phyloP scores from a whole-genome alignment of 2,329 filamentous ascomycete species.

The Verticillium nonalfalfae region DNA sequence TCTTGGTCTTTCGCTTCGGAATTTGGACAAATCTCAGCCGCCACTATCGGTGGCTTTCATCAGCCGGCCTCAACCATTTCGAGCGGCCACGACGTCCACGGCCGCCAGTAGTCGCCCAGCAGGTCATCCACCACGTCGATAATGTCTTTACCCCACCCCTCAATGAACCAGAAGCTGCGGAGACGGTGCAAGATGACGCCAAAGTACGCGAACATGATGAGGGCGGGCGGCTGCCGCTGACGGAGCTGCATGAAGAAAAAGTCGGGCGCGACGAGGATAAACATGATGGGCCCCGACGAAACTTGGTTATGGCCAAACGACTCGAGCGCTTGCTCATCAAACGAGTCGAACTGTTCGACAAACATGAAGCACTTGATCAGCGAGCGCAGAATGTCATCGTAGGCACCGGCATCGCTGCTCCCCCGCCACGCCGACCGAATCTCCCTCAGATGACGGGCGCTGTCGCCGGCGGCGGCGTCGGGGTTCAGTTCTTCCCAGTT shows the following conservation, averaged over 20 bases:
- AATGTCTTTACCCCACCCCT: conserved; percentile 13
- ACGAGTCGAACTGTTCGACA: conserved; percentile 8
- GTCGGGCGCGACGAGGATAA: conserved; percentile 11
- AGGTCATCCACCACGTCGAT: conserved; percentile 12
- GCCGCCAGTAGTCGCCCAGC: conserved; percentile 13
- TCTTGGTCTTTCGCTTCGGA: too few relatives aligned
- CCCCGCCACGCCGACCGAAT: conserved; percentile 4
- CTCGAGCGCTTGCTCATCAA: conserved; percentile 1
- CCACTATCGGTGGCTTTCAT: too few relatives aligned
- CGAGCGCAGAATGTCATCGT: conserved; percentile 7
- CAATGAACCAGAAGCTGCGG: conserved; percentile 10
- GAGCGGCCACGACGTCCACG: conserved; percentile 9
- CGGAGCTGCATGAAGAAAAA: conserved; percentile 12
- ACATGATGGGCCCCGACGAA: conserved; percentile 11
- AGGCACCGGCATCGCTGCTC: conserved; percentile 2
- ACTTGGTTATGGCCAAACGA: conserved; percentile 11
- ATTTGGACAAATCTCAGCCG: too few relatives aligned
- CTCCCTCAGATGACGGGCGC: conserved; percentile 1
- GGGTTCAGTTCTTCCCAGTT: conserved; percentile 13
- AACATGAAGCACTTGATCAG: conserved; percentile 11
- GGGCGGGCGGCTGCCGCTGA: conserved; percentile 14
- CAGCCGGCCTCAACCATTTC: not conserved
- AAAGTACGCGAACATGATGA: conserved; percentile 13
- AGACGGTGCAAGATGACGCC: conserved; percentile 10
- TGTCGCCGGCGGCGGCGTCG: not conserved